Base-by-base conservation (phyloP, 768 basidiomycete species). In the Boletus speciosus region DNA sequence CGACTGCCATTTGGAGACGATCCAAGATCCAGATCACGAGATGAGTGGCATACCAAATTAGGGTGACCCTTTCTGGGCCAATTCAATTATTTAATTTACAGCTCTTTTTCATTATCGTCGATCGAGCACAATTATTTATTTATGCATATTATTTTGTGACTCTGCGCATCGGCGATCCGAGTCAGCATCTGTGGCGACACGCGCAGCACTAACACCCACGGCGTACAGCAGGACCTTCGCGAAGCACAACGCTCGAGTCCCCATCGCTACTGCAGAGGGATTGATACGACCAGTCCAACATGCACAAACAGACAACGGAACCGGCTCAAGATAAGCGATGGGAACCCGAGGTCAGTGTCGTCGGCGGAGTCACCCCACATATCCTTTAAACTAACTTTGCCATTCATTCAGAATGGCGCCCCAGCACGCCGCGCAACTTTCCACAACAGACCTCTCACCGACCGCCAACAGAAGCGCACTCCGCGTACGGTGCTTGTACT, bases 381-480 rank as follows among this genome's bases (percentile, higher is more conserved):
- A 19, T 19, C 19, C 19, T 19, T 19, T 19, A 19, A 19, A 19
- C 19, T 19, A 19, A 19, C 19, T 19, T 19, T 19, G 19, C 19
- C 19, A 19, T 19, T 19, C 19, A 19, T 19, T 19, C 19, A 19
- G 42, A 42, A 69, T 27, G 19, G 42, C 72, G 16, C 55, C 68
- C 84, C 79, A 84, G 31, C 66, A 59, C 40, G 74, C 70, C 44
- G 70, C 66, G 58, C 83, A 83, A 54, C 77, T 76, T 51, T 83
- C 76, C 55, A 85, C 67, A 37, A 85, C 69, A 4, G 83, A 81
- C 34, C 68, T 62, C 56, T 84, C 83, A 5, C 73, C 73, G 57
- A 83, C 69, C 41, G 76, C 75, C 47, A 82, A 57, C 7, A 72
- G 67, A 34, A 85, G 56, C 16, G 78, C 81, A 41, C 75, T 55